These are phyloP conservation scores for Ciborinia camelliae DNA, from an alignment of 2,329 filamentous ascomycete species.

Conservation along the genomic window DNA sequence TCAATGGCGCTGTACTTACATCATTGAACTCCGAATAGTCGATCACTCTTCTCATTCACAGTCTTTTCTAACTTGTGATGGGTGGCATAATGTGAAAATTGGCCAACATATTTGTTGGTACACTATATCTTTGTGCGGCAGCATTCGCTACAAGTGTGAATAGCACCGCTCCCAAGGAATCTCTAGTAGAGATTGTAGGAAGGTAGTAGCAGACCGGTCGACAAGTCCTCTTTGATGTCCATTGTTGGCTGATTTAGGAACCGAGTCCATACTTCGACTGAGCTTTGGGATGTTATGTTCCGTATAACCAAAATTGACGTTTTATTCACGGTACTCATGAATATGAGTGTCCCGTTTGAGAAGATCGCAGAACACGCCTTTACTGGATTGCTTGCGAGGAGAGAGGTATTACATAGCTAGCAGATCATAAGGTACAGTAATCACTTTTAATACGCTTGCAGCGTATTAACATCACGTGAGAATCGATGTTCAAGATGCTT, in stretches of 20 bases:
- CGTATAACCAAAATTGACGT: background rate
- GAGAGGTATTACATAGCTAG: background rate
- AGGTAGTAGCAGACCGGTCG: background rate
- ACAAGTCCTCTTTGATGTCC: background rate
- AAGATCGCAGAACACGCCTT: background rate
- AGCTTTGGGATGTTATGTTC: background rate
- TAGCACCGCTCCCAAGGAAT: background rate
- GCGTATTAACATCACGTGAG: no score
- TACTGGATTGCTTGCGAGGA: background rate
- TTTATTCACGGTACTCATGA: background rate
- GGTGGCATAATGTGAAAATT: no score
- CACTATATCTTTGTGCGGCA: no score
- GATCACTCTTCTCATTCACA: background rate
- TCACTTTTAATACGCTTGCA: no score
- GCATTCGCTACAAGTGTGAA: background rate
- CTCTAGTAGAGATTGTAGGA: background rate
- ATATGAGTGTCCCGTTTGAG: background rate
- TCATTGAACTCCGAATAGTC: background rate
- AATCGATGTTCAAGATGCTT: background rate
- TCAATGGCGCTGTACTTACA: background rate
- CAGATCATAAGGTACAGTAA: background rate
- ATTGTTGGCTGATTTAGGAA: background rate
- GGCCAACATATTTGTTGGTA: no score
- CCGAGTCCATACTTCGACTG: background rate
- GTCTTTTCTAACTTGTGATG: no score